These are phyloP conservation scores for Podospora fimiseda DNA, from an alignment of 495 filamentous ascomycete genomes.

Conservation along the genomic window DNA sequence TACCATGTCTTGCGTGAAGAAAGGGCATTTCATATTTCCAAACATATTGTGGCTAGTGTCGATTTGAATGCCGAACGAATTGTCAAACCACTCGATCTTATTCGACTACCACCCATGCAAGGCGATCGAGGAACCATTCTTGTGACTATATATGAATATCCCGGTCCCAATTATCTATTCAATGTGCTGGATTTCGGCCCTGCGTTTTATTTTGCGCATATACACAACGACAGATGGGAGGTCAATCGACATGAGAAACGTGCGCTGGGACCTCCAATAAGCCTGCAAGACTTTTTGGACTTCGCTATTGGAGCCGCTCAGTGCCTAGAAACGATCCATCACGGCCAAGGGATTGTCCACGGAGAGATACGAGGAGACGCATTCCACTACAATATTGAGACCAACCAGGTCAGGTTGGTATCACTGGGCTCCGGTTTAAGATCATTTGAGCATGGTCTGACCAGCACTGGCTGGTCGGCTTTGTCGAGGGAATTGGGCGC, in stretches of 20 bases:
- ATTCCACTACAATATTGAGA: slow-evolving; percentile 70
- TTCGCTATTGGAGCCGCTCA: slow-evolving; percentile 83
- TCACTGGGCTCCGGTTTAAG: slow-evolving; percentile 78
- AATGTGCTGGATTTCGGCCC: slow-evolving; percentile 70
- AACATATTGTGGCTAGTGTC: slow-evolving; percentile 59
- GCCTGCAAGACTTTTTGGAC: slow-evolving; percentile 69
- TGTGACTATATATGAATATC: slow-evolving; percentile 72
- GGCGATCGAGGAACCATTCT: slow-evolving; percentile 59
- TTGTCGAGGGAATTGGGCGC: slow-evolving; percentile 73
- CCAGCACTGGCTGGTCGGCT: slow-evolving; percentile 74
- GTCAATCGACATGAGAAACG: slow-evolving; percentile 27
- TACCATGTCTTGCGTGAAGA: slow-evolving; percentile 74
- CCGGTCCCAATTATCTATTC: slow-evolving; percentile 64
- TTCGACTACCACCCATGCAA: slow-evolving; percentile 55
- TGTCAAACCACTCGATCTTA: slow-evolving; percentile 64
- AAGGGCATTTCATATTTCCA: slow-evolving; percentile 73
- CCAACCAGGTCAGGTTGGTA: slow-evolving; percentile 64
- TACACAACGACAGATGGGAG: slow-evolving; percentile 42
- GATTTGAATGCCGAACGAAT: slow-evolving; percentile 72
- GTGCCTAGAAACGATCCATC: slow-evolving; percentile 79
- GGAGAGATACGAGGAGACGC: slow-evolving; percentile 84
- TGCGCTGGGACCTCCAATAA: slow-evolving; percentile 52
- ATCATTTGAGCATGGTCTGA: slow-evolving; percentile 82
- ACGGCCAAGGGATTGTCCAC: slow-evolving; percentile 74
- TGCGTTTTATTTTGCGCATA: slow-evolving; percentile 56